Evolutionary conservation across 2,329 filamentous ascomycete genomes (phyloP).

Genomic region (Alternaria postmessia): DNA sequence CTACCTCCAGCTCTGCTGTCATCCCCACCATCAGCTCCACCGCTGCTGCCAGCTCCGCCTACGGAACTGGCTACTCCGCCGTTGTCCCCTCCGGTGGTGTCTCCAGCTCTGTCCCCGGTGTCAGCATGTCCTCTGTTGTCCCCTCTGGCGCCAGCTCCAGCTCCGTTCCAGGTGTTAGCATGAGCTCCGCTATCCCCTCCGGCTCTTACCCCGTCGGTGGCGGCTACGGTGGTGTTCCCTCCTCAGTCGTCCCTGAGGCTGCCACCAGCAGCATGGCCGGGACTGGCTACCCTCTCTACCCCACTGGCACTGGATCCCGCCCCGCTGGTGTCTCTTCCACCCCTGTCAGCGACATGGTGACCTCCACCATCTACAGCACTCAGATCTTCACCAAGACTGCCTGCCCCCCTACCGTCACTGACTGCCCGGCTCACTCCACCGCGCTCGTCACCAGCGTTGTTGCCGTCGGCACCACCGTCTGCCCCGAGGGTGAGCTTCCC

Average conservation of each 20-base stretch:
- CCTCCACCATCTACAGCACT: slow-evolving; percentile 56
- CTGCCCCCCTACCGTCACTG: slow-evolving; percentile 14
- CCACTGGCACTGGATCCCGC: slow-evolving; percentile 44
- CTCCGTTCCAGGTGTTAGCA: slow-evolving; percentile 8
- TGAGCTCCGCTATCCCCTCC: slow-evolving; percentile 39
- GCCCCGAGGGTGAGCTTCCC: slow-evolving; percentile 40
- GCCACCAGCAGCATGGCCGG: slow-evolving; percentile 9
- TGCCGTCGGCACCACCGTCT: slow-evolving; percentile 55
- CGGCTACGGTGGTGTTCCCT: neutral
- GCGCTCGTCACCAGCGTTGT: slow-evolving; percentile 52
- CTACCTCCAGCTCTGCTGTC: slow-evolving; percentile 1
- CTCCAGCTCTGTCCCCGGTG: too few species aligned
- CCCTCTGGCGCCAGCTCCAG: slow-evolving; percentile 6
- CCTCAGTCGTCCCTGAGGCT: slow-evolving; percentile 9
- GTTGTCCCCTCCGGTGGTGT: neutral
- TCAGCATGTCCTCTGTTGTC: neutral
- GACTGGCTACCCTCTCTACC: slow-evolving; percentile 27
- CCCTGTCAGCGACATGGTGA: slow-evolving; percentile 48
- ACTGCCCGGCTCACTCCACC: slow-evolving; percentile 34
- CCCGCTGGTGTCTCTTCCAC: slow-evolving; percentile 40
- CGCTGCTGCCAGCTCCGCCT: slow-evolving; percentile 8
- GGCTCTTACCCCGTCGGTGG: slow-evolving; percentile 3
- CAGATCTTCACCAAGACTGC: slow-evolving; percentile 48
- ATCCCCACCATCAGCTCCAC: neutral
- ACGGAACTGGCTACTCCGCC: slow-evolving; percentile 9